phyloP scores from a whole-genome alignment of 2,329 filamentous ascomycete genomes.

The Colletotrichum orbiculare region DNA sequence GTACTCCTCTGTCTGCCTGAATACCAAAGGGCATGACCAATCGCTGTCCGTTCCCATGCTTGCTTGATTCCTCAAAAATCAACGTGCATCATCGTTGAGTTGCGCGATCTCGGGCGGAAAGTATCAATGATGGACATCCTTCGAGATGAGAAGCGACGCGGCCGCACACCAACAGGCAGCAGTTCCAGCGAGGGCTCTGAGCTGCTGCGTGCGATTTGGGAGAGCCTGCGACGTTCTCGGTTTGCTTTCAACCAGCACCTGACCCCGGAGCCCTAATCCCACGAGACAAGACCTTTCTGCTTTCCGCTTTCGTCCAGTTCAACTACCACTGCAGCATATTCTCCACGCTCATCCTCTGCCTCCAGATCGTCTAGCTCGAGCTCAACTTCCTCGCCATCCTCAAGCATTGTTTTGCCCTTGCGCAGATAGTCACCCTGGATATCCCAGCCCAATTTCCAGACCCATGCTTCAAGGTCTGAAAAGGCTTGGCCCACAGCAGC shows the following conservation, averaged over 20 bases:
- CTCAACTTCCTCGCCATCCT: conserved; percentile 63
- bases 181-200: conserved; percentile 1
- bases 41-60: neutral
- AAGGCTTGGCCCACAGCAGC: conserved; percentile 60
- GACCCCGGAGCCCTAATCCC: conserved; percentile 43
- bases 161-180: conserved; percentile 18
- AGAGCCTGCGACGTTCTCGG: conserved; percentile 20
- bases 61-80: conserved; percentile 27
- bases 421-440: conserved; percentile 61
- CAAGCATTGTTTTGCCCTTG: conserved; percentile 60
- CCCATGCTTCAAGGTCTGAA: conserved; percentile 58
- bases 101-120: conserved; percentile 30
- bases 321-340: conserved; percentile 65
- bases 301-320: conserved; percentile 63
- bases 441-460: conserved; percentile 66
- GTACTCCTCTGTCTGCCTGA: no score
- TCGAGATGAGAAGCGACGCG: conserved; percentile 32
- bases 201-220: conserved; percentile 16
- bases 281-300: conserved; percentile 63
- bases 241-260: conserved; percentile 35
- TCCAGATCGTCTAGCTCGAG: conserved; percentile 61
- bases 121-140: conserved; percentile 25
- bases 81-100: conserved; percentile 24
- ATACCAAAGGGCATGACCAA: no score
- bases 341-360: conserved; percentile 64